Percentiles rank a stretch among this genome's conserved stretches.
Conservation (phyloP, 768 basidiomycete genomes). For the Holtermanniella nyarrowii region DNA sequence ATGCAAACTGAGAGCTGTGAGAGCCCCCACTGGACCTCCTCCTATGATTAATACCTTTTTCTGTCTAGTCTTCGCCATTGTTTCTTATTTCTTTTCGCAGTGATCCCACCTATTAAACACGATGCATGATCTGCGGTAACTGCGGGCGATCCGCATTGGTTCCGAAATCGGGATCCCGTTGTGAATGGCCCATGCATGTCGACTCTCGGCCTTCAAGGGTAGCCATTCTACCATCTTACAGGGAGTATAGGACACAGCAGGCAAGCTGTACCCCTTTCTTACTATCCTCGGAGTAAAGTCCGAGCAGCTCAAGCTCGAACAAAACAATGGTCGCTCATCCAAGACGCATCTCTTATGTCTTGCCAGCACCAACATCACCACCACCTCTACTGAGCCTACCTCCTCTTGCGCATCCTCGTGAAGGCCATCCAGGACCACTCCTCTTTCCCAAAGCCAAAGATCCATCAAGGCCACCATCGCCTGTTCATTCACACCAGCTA, state of each 20-base stretch:
- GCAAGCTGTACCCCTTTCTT: no score
- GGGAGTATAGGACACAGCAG: no score
- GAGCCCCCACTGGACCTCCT: constrained; percentile 89
- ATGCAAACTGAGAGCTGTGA: constrained; percentile 73
- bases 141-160: no score
- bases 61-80: constrained; percentile 4
- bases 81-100: no score
- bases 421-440: constrained; percentile 62
- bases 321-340: constrained; percentile 17
- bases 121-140: no score
- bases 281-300: no score
- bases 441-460: constrained; percentile 45
- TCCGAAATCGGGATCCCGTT: no score
- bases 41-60: constrained; percentile 47
- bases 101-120: no score
- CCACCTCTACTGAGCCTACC: constrained; percentile 64
- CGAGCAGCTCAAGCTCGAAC: neutral
- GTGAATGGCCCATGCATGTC: no score
- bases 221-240: no score
- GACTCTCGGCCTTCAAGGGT: no score
- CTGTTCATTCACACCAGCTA: constrained; percentile 1
- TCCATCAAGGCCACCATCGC: neutral
- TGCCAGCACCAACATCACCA: constrained; percentile 58
- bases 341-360: constrained; percentile 70
- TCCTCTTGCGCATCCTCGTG: constrained; percentile 51